Conservation (phyloP, 2,329 filamentous ascomycete genomes). For the Aspergillus sojae region DNA sequence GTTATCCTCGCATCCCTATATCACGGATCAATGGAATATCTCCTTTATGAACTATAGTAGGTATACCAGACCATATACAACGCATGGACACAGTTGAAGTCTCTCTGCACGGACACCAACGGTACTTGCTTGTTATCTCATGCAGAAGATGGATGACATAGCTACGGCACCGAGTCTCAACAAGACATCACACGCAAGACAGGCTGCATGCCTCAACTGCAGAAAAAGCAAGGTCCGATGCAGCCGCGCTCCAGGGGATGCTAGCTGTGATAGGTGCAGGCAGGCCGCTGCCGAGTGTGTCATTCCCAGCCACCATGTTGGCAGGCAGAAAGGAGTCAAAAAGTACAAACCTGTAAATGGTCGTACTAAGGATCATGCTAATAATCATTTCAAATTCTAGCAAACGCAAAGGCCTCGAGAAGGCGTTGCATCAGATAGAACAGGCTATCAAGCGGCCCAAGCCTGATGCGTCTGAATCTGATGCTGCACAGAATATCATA, state of each 20-base stretch:
- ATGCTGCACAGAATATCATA: slow-evolving; percentile 46
- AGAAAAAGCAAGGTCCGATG: slow-evolving; percentile 70
- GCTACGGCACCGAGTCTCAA: slow-evolving; percentile 1
- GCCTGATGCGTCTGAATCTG: slow-evolving; percentile 45
- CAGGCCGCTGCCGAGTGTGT: slow-evolving; percentile 64
- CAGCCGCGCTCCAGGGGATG: slow-evolving; percentile 56
- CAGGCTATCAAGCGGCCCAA: slow-evolving; percentile 65
- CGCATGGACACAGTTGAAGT: background rate
- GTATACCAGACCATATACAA: background rate
- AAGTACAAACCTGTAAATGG: slow-evolving; percentile 56
- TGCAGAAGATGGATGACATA: slow-evolving; percentile 14
- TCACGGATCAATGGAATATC: background rate
- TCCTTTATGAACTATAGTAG: background rate
- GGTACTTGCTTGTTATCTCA: background rate
- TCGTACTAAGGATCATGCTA: slow-evolving; percentile 8
- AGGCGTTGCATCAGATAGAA: slow-evolving; percentile 73
- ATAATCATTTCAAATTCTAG: slow-evolving; percentile 42
- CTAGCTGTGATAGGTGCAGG: slow-evolving; percentile 63
- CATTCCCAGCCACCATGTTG: slow-evolving; percentile 72
- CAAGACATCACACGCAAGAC: slow-evolving; percentile 28
- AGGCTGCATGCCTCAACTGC: slow-evolving; percentile 64
- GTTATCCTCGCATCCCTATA: background rate
- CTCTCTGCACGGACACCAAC: background rate
- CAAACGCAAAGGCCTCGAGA: slow-evolving; percentile 73
- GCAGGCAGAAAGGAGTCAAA: slow-evolving; percentile 74